Base-by-base conservation (phyloP, 768 basidiomycete species). In the Hypsizygus marmoreus region DNA sequence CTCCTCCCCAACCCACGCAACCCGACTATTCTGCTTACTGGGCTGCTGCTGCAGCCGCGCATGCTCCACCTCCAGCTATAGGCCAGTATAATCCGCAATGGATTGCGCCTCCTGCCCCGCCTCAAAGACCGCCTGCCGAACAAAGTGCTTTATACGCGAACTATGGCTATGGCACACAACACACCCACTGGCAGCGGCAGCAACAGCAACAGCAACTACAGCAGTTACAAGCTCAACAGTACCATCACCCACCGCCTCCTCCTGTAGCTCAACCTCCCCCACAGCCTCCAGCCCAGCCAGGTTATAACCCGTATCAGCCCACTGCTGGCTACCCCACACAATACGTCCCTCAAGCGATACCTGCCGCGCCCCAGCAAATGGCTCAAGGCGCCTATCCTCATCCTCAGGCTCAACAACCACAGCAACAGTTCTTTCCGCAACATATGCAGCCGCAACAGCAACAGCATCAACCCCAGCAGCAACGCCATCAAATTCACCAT, bases 91-190 rank as follows among this genome's bases (percentile, higher is more conserved):
- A 74, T 49, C 76, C 84, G 10, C 85, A 88, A 63, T 87, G 84
- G 85, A 73, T 70, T 40, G 63, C 80, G 11, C 74, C 82, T 3
- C 85, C 82, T 60, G 76, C 81, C 3, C 53, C 48, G 25, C 31
- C 42, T 16, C 52, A 19, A 33, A 73, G 84, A 38, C 85, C 86
- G 24, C 73, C 88, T 24, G 73, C 86, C 11, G 88, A 91, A 54
- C 90, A 92, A 60, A 88, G 84, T 60, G 84, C 88, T 19, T 68
- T 94, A 16, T 95, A 94, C 60, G 90, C 91, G 1, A 93, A 93
- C 61, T 95, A 95, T 60, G 92, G 92, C 24, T 95, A 95, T 62
- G 89, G 90, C 2, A 77, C 81, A 37, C 84, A 87, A 54, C 68
- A 70, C 57, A 72, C 71, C 49, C 70, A 76, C 57, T 82, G 82